phyloP scores from a whole-genome alignment of 164 flowering plant genomes.

The Magnolia sinica region DNA sequence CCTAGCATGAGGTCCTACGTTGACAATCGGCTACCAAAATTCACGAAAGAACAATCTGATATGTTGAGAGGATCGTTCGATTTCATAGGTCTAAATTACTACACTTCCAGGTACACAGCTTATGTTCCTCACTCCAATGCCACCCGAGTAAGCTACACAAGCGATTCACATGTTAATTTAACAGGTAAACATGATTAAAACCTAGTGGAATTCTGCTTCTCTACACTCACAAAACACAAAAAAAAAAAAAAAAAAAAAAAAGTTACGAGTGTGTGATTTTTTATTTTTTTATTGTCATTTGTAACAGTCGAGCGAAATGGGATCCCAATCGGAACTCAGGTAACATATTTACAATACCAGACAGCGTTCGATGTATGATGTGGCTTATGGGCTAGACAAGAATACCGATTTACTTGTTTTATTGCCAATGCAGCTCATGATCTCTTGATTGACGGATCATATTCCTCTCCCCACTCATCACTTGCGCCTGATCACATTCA shows the following conservation, averaged over 20 bases:
- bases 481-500: too few species aligned
- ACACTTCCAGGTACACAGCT: constrained; percentile 35
- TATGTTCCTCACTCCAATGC: not conserved
- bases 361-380: too few species aligned
- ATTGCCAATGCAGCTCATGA: too few species aligned
- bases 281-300: not conserved
- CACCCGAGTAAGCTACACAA: constrained; percentile 9
- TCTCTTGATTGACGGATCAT: too few species aligned
- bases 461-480: too few species aligned
- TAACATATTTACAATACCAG: not conserved
- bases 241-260: too few species aligned
- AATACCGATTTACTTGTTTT: too few species aligned
- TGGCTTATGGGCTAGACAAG: too few species aligned
- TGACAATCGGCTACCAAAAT: constrained; percentile 45
- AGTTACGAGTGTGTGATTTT: too few species aligned
- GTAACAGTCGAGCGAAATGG: constrained; percentile 1
- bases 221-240: too few species aligned
- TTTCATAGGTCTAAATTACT: constrained; percentile 42
- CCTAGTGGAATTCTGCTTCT: not conserved
- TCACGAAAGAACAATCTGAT: constrained; percentile 34
- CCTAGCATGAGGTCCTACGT: constrained; percentile 31
- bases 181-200: constrained; percentile 18
- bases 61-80: constrained; percentile 34
- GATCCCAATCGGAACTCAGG: constrained; percentile 11
- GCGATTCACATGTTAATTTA: constrained; percentile 17